These are phyloP conservation scores for Aspergillus ostianus DNA, from an alignment of 495 filamentous ascomycete species.

Conservation along the genomic window DNA sequence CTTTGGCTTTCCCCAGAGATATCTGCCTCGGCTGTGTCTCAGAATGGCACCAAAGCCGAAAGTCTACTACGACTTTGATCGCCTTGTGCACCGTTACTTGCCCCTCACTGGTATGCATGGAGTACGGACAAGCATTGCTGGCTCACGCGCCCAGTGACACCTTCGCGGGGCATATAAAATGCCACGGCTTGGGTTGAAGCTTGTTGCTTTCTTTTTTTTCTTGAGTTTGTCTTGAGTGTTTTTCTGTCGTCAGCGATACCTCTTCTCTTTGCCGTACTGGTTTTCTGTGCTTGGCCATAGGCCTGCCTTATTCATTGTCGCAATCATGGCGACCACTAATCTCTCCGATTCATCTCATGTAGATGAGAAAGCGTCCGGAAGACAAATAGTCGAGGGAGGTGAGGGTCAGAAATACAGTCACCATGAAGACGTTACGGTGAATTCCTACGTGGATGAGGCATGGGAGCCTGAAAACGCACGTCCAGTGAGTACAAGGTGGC, in stretches of 20 bases:
- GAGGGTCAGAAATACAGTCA: conserved; percentile 25
- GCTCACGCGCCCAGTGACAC: not conserved
- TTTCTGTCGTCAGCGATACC: not conserved
- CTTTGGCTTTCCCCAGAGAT: not conserved
- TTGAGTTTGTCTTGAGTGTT: not conserved
- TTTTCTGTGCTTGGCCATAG: not conserved
- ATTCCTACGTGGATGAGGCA: conserved; percentile 22
- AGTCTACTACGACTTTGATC: conserved; percentile 6
- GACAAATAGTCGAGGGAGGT: conserved; percentile 18
- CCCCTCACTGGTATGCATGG: not conserved
- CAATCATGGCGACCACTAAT: conserved; percentile 9
- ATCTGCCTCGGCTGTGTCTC: conserved; percentile 34
- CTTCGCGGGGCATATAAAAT: conserved; percentile 1
- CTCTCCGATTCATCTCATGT: conserved; percentile 17
- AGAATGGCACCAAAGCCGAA: conserved; percentile 7
- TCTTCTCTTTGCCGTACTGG: not conserved
- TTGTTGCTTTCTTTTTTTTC: not conserved
- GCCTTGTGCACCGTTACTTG: not conserved
- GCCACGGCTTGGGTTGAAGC: conserved; percentile 1
- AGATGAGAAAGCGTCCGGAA: conserved; percentile 28
- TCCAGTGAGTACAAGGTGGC: conserved; percentile 11
- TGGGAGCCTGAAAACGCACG: conserved; percentile 20
- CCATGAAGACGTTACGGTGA: conserved; percentile 20
- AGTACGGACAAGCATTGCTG: not conserved
- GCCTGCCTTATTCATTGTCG: not conserved